A percentile compares a stretch with the other conserved stretches of the same genome.
phyloP scores from a whole-genome alignment of 805 yeast genomes.

The Kurtzmaniella cleridarum region DNA sequence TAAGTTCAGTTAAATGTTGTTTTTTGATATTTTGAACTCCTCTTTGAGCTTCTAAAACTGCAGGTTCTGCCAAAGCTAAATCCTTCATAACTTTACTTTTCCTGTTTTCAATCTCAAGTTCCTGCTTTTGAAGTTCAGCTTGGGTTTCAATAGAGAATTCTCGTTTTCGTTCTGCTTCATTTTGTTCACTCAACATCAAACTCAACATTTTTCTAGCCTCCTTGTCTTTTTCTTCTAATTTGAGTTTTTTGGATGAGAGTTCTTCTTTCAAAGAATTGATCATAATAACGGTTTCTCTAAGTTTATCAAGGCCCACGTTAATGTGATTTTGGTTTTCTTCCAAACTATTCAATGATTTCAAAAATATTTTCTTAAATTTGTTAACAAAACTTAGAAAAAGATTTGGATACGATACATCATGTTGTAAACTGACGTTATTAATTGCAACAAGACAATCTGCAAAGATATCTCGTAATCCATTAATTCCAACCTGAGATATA shows the following conservation, averaged over 20 bases:
- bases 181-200: constrained; percentile 76
- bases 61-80: constrained; percentile 76
- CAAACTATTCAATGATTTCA: constrained; percentile 39
- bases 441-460: constrained; percentile 42
- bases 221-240: constrained; percentile 49
- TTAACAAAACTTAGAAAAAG: constrained; percentile 47
- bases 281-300: constrained; percentile 70
- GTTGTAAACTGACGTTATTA: constrained; percentile 29
- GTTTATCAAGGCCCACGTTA: constrained; percentile 64
- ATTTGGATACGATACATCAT: constrained; percentile 40
- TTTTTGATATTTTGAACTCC: constrained; percentile 93
- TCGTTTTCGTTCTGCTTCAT: constrained; percentile 85
- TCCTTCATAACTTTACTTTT: constrained; percentile 53
- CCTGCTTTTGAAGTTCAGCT: constrained; percentile 62
- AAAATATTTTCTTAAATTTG: constrained; percentile 40
- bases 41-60: constrained; percentile 73
- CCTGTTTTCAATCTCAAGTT: constrained; percentile 51
- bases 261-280: constrained; percentile 55
- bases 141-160: constrained; percentile 80
- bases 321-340: constrained; percentile 70
- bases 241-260: constrained; percentile 47
- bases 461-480: constrained; percentile 38
- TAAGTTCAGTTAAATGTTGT: constrained; percentile 81
- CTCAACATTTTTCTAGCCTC: constrained; percentile 71
- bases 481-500: constrained; percentile 8